Percentiles rank a stretch among this genome's conserved stretches.
Conservation (phyloP, 1,139 yeast genomes). For the Magnusiomyces sp. region DNA sequence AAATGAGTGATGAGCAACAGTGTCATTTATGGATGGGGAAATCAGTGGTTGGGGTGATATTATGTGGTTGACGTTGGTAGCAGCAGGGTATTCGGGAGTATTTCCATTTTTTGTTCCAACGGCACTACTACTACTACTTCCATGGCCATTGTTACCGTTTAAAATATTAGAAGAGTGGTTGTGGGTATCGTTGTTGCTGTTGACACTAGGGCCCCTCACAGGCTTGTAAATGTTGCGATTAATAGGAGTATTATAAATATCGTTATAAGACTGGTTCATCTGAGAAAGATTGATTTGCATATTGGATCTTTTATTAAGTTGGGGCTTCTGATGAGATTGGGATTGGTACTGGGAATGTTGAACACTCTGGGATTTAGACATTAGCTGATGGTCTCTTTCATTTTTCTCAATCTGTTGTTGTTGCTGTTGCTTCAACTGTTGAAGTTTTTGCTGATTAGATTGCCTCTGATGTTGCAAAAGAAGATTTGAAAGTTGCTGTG, state of each 20-base stretch:
- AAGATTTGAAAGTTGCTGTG: neutral
- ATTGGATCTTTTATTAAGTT: neutral
- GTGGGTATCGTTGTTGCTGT: neutral
- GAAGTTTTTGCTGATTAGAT: no score
- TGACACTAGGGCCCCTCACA: neutral
- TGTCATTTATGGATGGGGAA: slow-evolving; percentile 10
- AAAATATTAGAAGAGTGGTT: neutral
- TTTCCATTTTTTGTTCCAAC: neutral
- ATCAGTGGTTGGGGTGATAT: slow-evolving; percentile 12
- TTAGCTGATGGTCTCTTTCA: no score
- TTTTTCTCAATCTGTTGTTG: no score
- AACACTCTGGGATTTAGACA: no score
- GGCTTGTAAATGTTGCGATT: neutral
- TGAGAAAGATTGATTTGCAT: neutral
- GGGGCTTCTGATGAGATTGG: neutral
- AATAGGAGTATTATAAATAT: neutral
- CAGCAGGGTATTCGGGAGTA: no score
- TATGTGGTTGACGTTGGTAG: no score
- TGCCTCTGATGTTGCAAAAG: neutral
- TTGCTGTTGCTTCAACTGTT: no score
- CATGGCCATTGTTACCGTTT: neutral
- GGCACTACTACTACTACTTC: neutral
- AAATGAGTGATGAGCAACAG: slow-evolving; percentile 8
- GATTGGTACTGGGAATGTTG: neutral
- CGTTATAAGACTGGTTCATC: neutral